Base-by-base conservation (phyloP, 192 early-diverging fungal species). In the Coemansia erecta region DNA sequence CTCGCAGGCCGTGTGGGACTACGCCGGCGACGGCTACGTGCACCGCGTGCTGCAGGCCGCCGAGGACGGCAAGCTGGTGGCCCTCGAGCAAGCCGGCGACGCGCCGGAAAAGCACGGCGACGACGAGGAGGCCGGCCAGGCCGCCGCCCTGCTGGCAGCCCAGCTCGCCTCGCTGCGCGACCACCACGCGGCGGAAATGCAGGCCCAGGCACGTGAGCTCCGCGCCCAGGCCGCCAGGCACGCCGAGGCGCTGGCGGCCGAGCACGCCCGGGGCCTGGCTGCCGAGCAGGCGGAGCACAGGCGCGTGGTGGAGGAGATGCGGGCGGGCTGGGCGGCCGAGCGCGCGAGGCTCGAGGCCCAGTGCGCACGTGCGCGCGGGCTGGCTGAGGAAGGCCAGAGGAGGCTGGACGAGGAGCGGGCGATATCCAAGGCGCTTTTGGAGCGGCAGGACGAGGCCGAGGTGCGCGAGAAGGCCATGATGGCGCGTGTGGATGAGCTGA, bases 1-100 rank as follows among this genome's bases (percentile, higher is more conserved):
- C 50, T 98, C 93, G 12, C 97, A 99, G 73, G 72, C 92, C 2
- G 95, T 99, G 44, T 99, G 97, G 97, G 97, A 99, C 68, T 99
- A 99, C 77, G 89, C 85, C 1, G 92, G 95, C 6, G 97, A 99
- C 66, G 95, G 92, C 2, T 91, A 98, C 64, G 94, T 99, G 9
- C 97, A 99, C 70, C 86, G 95, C 5, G 56, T 98, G 64, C 86
- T 98, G 46, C 95, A 97, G 64, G 97, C 94, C 70, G 90, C 82
- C 43, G 72, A 83, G 1, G 95, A 97, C 60, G 94, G 94, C 13
- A 96, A 97, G 62, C 63, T 99, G 14, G 93, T 98, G 14, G 94
- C 97, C 53, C 66, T 98, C 24, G 75, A 93, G 12, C 61, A 48
- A 6, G 8, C 54, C 28, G 40, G 7, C 4, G 28, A 31, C 28